These are phyloP conservation scores for Tinospora cordifolia DNA, from an alignment of 164 flowering plant genomes.

Conservation along the genomic window DNA sequence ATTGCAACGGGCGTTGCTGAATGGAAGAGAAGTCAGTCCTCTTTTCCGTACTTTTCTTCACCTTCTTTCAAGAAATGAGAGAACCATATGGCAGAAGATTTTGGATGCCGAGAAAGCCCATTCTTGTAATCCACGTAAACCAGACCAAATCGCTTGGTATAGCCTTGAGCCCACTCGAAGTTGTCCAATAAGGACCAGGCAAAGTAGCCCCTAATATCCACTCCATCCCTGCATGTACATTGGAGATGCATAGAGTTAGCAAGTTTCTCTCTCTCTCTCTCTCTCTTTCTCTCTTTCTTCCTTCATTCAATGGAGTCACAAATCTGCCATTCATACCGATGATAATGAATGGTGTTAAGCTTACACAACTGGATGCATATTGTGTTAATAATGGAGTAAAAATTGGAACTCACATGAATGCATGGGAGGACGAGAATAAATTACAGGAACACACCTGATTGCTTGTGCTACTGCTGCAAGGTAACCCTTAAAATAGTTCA, in stretches of 20 bases:
- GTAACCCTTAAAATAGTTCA: conserved; percentile 60
- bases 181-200: conserved; percentile 91
- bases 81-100: conserved; percentile 90
- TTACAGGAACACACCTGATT: conserved; percentile 40
- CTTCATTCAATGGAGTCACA: not conserved
- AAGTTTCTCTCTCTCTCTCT: too few relatives aligned
- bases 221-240: conserved; percentile 60
- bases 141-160: conserved; percentile 85
- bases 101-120: conserved; percentile 67
- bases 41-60: conserved; percentile 33
- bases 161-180: conserved; percentile 82
- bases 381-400: not conserved
- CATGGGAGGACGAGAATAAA: not conserved
- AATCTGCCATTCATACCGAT: too few relatives aligned
- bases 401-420: not conserved
- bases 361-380: not conserved
- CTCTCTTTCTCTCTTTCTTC: not conserved
- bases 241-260: not conserved
- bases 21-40: conserved; percentile 24
- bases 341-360: too few relatives aligned
- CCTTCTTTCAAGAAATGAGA: conserved; percentile 45
- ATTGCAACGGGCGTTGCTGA: too few relatives aligned
- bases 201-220: conserved; percentile 69
- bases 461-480: conserved; percentile 71
- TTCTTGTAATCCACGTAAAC: conserved; percentile 82